Conservation (phyloP, 768 basidiomycete genomes). For the Amylocystis lapponica region DNA sequence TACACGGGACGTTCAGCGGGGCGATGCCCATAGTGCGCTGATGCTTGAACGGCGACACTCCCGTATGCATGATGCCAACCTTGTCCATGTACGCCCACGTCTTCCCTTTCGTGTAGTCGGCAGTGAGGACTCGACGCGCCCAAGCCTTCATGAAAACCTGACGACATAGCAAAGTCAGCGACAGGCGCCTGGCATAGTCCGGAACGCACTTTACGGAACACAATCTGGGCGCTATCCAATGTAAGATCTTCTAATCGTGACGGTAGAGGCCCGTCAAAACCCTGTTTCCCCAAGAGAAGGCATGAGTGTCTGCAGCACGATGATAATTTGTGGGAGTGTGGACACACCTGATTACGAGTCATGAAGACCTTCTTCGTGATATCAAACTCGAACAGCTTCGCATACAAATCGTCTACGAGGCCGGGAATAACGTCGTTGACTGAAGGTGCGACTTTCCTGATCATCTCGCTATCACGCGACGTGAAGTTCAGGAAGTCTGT, state of each 20-base stretch:
- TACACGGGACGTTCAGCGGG: conserved; percentile 31
- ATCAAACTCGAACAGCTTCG: conserved; percentile 40
- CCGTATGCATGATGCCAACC: conserved; percentile 47
- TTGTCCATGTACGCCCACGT: conserved; percentile 43
- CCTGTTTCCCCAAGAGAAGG: conserved; percentile 16
- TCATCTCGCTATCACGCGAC: conserved; percentile 33
- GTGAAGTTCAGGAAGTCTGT: conserved; percentile 42
- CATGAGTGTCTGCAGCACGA: not conserved
- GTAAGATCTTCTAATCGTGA: conserved; percentile 33
- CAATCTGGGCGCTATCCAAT: conserved; percentile 40
- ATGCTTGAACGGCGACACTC: conserved; percentile 37
- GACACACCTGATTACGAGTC: conserved; percentile 25
- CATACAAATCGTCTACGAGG: conserved; percentile 41
- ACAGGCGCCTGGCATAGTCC: conserved; percentile 16
- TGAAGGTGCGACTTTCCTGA: conserved; percentile 35
- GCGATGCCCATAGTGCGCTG: conserved; percentile 26
- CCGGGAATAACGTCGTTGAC: conserved; percentile 38
- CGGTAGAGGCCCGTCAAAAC: conserved; percentile 37
- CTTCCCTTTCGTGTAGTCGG: conserved; percentile 37
- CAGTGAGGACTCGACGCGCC: conserved; percentile 31
- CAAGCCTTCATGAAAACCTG: conserved; percentile 32
- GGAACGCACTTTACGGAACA: conserved; percentile 35
- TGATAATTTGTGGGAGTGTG: not conserved
- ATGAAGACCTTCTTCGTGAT: conserved; percentile 37
- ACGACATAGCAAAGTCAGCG: conserved; percentile 17